Percentiles rank a stretch among this genome's conserved stretches.
These are phyloP conservation scores for Chaetomium tenue DNA, from an alignment of 495 filamentous ascomycete species.

Conservation along the genomic window DNA sequence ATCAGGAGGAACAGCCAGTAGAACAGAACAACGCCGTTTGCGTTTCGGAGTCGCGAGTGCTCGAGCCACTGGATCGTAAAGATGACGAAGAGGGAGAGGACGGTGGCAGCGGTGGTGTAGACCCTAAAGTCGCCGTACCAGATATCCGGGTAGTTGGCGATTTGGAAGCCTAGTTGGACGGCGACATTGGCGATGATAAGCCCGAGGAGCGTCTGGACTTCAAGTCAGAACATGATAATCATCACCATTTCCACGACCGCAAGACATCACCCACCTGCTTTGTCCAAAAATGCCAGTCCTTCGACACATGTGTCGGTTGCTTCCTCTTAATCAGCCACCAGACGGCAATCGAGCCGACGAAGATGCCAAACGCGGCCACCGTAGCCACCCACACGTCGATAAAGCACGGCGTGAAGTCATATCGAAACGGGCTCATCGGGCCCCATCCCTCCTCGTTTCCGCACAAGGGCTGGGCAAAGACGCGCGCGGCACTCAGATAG, in stretches of 20 bases:
- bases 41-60: conserved; percentile 80
- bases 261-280: conserved; percentile 66
- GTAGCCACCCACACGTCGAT: conserved; percentile 77
- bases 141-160: conserved; percentile 62
- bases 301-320: conserved; percentile 64
- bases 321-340: conserved; percentile 61
- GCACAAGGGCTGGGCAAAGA: conserved; percentile 67
- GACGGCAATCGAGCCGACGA: conserved; percentile 72
- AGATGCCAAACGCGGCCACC: conserved; percentile 72
- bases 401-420: conserved; percentile 96
- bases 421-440: conserved; percentile 75
- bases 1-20: conserved; percentile 94
- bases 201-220: conserved; percentile 61
- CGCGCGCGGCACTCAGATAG: conserved; percentile 46
- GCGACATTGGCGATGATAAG: conserved; percentile 65
- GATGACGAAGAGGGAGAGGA: conserved; percentile 76
- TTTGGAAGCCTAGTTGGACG: conserved; percentile 75
- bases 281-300: conserved; percentile 93
- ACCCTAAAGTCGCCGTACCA: conserved; percentile 86
- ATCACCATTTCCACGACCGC: conserved; percentile 16
- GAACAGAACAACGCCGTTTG: conserved; percentile 90
- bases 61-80: conserved; percentile 90
- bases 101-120: conserved; percentile 75
- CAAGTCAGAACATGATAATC: conserved; percentile 20
- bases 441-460: conserved; percentile 92